A percentile compares a stretch with the other conserved stretches of the same genome.
These are phyloP conservation scores for Xylaria sp. DNA, from an alignment of 2,329 filamentous ascomycete genomes.

Conservation along the genomic window DNA sequence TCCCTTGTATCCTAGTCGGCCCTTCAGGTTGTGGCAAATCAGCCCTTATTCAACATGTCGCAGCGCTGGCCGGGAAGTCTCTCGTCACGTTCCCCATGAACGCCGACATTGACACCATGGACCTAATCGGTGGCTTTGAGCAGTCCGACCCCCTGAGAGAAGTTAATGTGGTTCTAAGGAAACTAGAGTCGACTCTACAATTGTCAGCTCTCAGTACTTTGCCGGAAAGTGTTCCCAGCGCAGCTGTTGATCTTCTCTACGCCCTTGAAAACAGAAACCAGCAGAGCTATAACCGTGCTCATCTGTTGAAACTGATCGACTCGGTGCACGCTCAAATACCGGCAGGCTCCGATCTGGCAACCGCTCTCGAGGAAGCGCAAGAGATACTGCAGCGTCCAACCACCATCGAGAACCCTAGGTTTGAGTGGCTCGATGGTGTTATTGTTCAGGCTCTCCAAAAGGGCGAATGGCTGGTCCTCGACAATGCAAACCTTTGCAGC, in stretches of 20 bases:
- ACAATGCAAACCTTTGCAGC: conserved; percentile 96
- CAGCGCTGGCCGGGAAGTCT: conserved; percentile 69
- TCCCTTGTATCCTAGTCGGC: conserved; percentile 86
- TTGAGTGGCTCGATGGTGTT: conserved; percentile 94
- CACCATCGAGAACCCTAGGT: conserved; percentile 67
- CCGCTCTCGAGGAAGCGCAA: conserved; percentile 44
- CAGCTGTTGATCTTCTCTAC: conserved; percentile 48
- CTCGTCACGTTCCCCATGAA: conserved; percentile 85
- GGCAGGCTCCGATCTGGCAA: conserved; percentile 41
- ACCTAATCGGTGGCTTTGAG: conserved; percentile 94
- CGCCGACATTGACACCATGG: conserved; percentile 93
- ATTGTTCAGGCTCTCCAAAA: conserved; percentile 80
- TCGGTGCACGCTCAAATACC: conserved; percentile 39
- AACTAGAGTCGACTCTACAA: conserved; percentile 39
- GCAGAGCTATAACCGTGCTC: conserved; percentile 35
- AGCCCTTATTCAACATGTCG: conserved; percentile 69
- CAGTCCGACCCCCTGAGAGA: conserved; percentile 79
- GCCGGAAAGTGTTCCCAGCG: conserved; percentile 41
- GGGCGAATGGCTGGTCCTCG: conserved; percentile 88
- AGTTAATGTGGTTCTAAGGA: conserved; percentile 53
- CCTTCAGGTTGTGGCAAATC: conserved; percentile 85
- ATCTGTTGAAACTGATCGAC: conserved; percentile 37
- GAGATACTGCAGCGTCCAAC: conserved; percentile 48
- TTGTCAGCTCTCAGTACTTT: conserved; percentile 44
- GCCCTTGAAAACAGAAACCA: conserved; percentile 41